Evolutionary conservation across 495 filamentous ascomycete species (phyloP).

Genomic region (Penicillium samsonianum): DNA sequence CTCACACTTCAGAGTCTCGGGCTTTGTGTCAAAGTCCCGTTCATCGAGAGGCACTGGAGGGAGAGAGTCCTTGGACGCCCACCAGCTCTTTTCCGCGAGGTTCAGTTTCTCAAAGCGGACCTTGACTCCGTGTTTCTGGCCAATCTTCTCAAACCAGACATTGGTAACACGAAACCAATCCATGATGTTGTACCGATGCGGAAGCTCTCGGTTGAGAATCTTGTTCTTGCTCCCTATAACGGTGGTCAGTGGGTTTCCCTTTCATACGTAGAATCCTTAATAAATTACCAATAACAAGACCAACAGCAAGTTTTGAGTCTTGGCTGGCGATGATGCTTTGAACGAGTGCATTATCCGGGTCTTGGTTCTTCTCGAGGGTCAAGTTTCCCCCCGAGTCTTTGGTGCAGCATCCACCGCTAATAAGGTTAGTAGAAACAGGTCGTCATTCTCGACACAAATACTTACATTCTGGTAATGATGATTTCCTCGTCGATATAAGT

Average conservation of each 20-base stretch:
- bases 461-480: constrained; percentile 65
- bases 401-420: constrained; percentile 54
- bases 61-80: constrained; percentile 47
- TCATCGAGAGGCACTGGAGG: constrained; percentile 20
- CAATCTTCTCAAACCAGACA: constrained; percentile 67
- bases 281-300: constrained; percentile 59
- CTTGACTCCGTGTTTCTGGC: constrained; percentile 48
- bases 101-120: constrained; percentile 74
- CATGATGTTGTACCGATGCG: constrained; percentile 68
- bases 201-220: constrained; percentile 53
- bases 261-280: background rate
- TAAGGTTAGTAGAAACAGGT: constrained; percentile 20
- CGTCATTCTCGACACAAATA: background rate
- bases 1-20: constrained; percentile 36
- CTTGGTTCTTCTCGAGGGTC: constrained; percentile 47
- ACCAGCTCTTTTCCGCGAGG: constrained; percentile 65
- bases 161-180: constrained; percentile 72
- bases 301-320: constrained; percentile 45
- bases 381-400: constrained; percentile 44
- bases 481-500: constrained; percentile 65
- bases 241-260: constrained; percentile 11
- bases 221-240: constrained; percentile 53
- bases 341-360: constrained; percentile 28
- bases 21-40: constrained; percentile 24
- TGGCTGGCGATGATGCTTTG: constrained; percentile 41